A percentile compares a stretch with the other conserved stretches of the same genome.
phyloP scores from a whole-genome alignment of 2,329 filamentous ascomycete species.

The Stagonosporopsis tanaceti region DNA sequence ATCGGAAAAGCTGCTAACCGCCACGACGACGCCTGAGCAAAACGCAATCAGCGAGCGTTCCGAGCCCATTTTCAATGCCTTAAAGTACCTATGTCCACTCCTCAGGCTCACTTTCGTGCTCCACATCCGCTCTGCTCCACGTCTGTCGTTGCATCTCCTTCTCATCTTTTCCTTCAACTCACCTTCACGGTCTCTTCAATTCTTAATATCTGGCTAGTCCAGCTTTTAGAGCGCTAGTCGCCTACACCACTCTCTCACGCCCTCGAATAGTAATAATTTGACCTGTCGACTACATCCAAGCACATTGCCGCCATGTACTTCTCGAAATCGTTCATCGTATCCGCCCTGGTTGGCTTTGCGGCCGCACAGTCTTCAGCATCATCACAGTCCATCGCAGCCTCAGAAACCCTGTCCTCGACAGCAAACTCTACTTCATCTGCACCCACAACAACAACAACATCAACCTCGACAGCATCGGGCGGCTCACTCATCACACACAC shows the following conservation, averaged over 20 bases:
- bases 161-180: constrained; percentile 35
- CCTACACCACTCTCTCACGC: constrained; percentile 38
- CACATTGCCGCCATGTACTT: constrained; percentile 44
- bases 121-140: constrained; percentile 40
- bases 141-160: constrained; percentile 35
- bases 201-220: constrained; percentile 52
- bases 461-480: constrained; percentile 17
- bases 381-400: constrained; percentile 27
- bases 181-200: constrained; percentile 34
- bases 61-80: constrained; percentile 45
- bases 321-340: constrained; percentile 41
- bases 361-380: constrained; percentile 30
- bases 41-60: constrained; percentile 35
- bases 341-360: constrained; percentile 42
- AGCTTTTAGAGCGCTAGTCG: constrained; percentile 51
- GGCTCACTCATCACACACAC: constrained; percentile 59
- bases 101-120: constrained; percentile 44
- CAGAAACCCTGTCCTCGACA: constrained; percentile 25
- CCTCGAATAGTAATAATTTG: constrained; percentile 38
- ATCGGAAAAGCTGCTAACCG: constrained; percentile 45
- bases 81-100: constrained; percentile 46
- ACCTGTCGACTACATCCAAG: constrained; percentile 20
- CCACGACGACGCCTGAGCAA: constrained; percentile 31
- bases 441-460: constrained; percentile 10
- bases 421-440: constrained; percentile 19